Evolutionary conservation across 2,329 filamentous ascomycete genomes (phyloP), one percentile per base, ranked within the genome.

Genomic region (Fusarium sacchari): DNA sequence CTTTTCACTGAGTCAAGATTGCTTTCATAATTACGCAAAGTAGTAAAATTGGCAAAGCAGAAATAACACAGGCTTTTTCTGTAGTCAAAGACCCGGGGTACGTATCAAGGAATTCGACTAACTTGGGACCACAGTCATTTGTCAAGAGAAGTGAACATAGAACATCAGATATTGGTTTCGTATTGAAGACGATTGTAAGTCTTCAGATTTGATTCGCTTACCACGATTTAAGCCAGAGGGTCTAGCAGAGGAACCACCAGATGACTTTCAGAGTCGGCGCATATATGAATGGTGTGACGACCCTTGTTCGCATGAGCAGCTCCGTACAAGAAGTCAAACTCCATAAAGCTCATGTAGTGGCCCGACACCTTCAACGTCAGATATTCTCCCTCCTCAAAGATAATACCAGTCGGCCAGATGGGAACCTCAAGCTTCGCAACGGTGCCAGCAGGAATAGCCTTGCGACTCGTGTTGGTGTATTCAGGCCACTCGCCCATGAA

Each of bases 151-250:
- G 6, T 12, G 9, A 15, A 20, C 10, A 26, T 20, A 22, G 1
- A 30, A 0, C 5, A 15, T 47, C 6, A n/a, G 8, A 47, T 11
- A 30, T 17, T 2, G 10, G 24, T 24, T 18, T 13, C 15, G 0
- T 43, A 0, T 24, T 5, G 2, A 43, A 18, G 10, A 18, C 8
- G 7, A 43, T 7, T 15, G 17, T 12, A 24, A 18, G 12, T 17
- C 12, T 17, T 43, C 7, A 18, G 1, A 4, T 3, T 6, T 22
- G 4, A 15, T 4, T 0, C 3, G 9, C 13, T 0, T 1, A 15
- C 1, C 44, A 11, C 8, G 0, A n/a, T 49, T 4, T 34, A 50
- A 18, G 22, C 47, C 3, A 50, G 22, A 50, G 47, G 47, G 22
- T 50, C 22, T 11, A 50, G 22, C 18, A 50, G 10, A 47, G 55